Conservation (phyloP, 768 basidiomycete genomes). For the Pulveroboletus sp. region DNA sequence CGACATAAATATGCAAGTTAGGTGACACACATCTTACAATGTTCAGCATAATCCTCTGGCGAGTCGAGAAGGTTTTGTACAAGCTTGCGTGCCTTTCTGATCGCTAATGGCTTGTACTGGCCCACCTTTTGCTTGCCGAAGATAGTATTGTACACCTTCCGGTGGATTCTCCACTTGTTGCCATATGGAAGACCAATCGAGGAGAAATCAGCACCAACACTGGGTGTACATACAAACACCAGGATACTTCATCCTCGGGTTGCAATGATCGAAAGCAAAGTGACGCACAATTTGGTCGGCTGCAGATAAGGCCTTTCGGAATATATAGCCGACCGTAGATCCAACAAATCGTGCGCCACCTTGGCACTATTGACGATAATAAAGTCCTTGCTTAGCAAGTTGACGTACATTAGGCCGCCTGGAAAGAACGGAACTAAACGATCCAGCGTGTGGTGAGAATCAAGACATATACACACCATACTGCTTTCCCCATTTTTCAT, state of each 20-base stretch:
- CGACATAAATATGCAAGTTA: not conserved
- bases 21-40: no score
- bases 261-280: not conserved
- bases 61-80: no score
- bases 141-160: no score
- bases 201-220: no score
- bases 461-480: constrained; percentile 21
- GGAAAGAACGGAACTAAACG: not conserved
- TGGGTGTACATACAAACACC: no score
- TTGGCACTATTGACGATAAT: constrained; percentile 22
- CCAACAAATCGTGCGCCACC: constrained; percentile 22
- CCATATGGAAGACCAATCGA: no score
- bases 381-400: constrained; percentile 26
- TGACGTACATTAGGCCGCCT: constrained; percentile 25
- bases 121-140: no score
- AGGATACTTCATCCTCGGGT: not conserved
- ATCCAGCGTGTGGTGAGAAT: not conserved
- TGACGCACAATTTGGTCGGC: constrained; percentile 17
- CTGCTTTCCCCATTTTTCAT: constrained; percentile 30
- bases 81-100: no score
- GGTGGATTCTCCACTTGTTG: no score
- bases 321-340: constrained; percentile 24
- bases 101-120: no score
- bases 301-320: constrained; percentile 25
- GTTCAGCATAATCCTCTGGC: no score